Evolutionary conservation across 441 rosid genomes (phyloP), one percentile per base, ranked within the genome.

Genomic region (Populus hybrid): DNA sequence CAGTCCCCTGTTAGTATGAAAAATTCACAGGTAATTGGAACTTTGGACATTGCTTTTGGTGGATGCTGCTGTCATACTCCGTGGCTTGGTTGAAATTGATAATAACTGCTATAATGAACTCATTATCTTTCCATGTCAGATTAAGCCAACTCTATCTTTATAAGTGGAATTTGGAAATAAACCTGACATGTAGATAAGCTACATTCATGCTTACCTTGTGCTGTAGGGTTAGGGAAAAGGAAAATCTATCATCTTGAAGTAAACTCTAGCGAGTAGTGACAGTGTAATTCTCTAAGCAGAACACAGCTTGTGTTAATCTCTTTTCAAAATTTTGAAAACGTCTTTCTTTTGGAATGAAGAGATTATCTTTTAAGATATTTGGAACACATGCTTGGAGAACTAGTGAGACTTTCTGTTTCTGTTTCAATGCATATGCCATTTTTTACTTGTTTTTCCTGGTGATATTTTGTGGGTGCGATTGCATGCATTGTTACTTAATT

Each of bases 1-100:
- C 82, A 78, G 38, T 87, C 90, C 12, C 92, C 89, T 81, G 76
- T 78, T 23, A 82, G 80, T 14, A 73, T 83, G 53, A 88, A 88
- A 84, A 85, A 78, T 80, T 87, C 80, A 57, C 92, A 91, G 98
- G 99, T 95, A 84, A 80, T 10, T 75, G 21, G 72, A 53, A 72
- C 69, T 69, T 38, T 78, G 64, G 35, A n/a, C 53, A 35, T 59
- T 38, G 23, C 63, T 3, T 18, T 10, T 69, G 32, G 73, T 5
- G 28, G 23, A 72, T 20, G 57, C 2, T 10, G 6, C 53, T 24
- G 18, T 61, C 24, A 73, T 40, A 8, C 59, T 66, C 35, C 11
- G 34, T 50, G 42, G 36, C 73, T 76, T 67, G 38, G 38, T 10
- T 30, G 8, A 42, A 53, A 53, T 2, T 53, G 61, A 53, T 53